phyloP scores from a whole-genome alignment of 163 green algal species.

The Coccomyxa subellipsoidea region DNA sequence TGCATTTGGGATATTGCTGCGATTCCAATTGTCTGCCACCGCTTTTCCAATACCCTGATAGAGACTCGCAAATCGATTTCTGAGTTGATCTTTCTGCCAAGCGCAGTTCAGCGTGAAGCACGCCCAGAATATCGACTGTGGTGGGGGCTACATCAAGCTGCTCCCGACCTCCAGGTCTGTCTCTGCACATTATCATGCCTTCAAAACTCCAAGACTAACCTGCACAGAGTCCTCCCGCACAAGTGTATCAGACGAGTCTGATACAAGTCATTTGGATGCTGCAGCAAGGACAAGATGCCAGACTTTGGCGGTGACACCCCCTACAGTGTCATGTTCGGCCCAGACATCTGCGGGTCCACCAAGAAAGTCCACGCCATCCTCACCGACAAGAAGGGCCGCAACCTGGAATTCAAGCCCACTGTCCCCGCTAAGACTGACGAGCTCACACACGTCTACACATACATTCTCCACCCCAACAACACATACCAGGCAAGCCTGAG shows the following conservation, averaged over 20 bases:
- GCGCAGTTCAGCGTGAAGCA: constrained; percentile 85
- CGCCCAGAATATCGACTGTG: constrained; percentile 87
- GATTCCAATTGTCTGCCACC: too few relatives aligned
- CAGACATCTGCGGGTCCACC: constrained; percentile 84
- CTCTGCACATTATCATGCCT: not conserved
- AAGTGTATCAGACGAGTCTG: too few relatives aligned
- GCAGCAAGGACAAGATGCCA: constrained; percentile 65
- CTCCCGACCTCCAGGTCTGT: constrained; percentile 54
- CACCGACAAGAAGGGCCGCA: constrained; percentile 75
- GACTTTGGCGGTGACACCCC: constrained; percentile 82
- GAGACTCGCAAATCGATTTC: too few relatives aligned
- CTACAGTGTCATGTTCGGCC: constrained; percentile 94
- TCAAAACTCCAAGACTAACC: not conserved
- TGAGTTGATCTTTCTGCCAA: too few relatives aligned
- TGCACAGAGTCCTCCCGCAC: too few relatives aligned
- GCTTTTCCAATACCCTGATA: too few relatives aligned
- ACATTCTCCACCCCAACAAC: constrained; percentile 61
- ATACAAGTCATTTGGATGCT: not conserved
- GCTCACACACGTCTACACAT: constrained; percentile 79
- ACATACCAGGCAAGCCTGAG: constrained; percentile 53
- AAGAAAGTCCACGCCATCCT: constrained; percentile 88
- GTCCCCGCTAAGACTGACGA: constrained; percentile 58
- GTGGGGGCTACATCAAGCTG: constrained; percentile 91
- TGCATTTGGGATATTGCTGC: too few relatives aligned
- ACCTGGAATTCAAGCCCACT: constrained; percentile 80